Conservation (phyloP, 2,329 filamentous ascomycete species). For the Gaeumannomyces sp. region DNA sequence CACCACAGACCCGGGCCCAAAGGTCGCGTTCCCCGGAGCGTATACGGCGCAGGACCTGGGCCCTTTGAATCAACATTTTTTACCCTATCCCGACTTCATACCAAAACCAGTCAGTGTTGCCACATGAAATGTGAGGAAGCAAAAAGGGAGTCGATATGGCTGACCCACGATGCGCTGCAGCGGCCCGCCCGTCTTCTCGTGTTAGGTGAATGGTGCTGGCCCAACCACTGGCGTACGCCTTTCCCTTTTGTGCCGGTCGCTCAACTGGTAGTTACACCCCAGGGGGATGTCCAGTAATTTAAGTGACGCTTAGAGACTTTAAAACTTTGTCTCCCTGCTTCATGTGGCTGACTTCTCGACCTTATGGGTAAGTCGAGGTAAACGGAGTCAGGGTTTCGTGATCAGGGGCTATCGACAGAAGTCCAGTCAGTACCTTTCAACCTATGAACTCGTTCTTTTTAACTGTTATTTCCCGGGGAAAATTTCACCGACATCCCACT, state of each 20-base stretch:
- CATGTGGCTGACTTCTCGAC: too few relatives aligned
- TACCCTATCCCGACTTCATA: constrained; percentile 20
- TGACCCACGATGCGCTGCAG: background rate
- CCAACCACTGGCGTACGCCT: too few relatives aligned
- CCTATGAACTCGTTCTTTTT: too few relatives aligned
- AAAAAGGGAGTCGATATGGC: too few relatives aligned
- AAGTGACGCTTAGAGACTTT: too few relatives aligned
- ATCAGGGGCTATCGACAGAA: too few relatives aligned
- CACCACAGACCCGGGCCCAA: constrained; percentile 13
- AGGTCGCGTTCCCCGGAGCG: constrained; percentile 19
- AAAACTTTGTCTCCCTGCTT: too few relatives aligned
- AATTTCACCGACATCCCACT: background rate
- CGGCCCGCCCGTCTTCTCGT: constrained; percentile 7
- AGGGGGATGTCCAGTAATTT: too few relatives aligned
- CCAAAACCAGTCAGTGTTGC: constrained; percentile 13
- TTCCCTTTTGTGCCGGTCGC: background rate
- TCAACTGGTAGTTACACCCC: background rate
- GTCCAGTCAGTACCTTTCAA: too few relatives aligned
- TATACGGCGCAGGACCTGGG: constrained; percentile 19
- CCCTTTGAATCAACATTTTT: constrained; percentile 20
- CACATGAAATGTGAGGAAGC: too few relatives aligned
- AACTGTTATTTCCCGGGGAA: background rate
- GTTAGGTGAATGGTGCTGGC: background rate
- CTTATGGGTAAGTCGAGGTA: too few relatives aligned
- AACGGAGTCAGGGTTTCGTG: too few relatives aligned